Evolutionary conservation across 331 rosid genomes (phyloP).

Genomic region (Telfairia occidentalis): DNA sequence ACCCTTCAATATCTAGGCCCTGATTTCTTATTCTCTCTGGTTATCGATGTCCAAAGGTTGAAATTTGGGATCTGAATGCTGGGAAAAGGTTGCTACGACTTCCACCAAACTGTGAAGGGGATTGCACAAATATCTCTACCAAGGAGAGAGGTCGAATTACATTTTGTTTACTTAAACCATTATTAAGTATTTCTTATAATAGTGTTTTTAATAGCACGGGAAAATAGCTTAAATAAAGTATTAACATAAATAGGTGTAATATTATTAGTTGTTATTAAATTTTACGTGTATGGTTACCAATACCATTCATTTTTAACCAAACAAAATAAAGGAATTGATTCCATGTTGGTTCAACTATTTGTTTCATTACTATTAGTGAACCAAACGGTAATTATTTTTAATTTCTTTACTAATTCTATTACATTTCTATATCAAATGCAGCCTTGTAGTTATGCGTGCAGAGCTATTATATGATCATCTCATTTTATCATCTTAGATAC

Average conservation of each 20-base stretch:
- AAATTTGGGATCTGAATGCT: constrained; percentile 83
- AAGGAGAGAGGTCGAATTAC: constrained; percentile 42
- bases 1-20: not conserved
- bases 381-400: not conserved
- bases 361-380: not conserved
- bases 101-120: constrained; percentile 31
- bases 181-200: not conserved
- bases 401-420: not conserved
- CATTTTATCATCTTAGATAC: not conserved
- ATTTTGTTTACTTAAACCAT: not conserved
- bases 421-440: not conserved
- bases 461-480: not conserved
- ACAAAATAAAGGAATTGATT: not conserved
- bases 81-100: constrained; percentile 45
- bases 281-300: not conserved
- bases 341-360: not conserved
- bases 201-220: not conserved
- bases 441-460: not conserved
- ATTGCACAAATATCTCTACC: constrained; percentile 28
- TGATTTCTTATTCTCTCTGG: constrained; percentile 16
- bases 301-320: not conserved
- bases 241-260: not conserved
- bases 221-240: not conserved
- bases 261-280: not conserved
- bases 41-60: constrained; percentile 47